Evolutionary conservation across 495 filamentous ascomycete genomes (phyloP).

Genomic region (Pyronema domesticum): DNA sequence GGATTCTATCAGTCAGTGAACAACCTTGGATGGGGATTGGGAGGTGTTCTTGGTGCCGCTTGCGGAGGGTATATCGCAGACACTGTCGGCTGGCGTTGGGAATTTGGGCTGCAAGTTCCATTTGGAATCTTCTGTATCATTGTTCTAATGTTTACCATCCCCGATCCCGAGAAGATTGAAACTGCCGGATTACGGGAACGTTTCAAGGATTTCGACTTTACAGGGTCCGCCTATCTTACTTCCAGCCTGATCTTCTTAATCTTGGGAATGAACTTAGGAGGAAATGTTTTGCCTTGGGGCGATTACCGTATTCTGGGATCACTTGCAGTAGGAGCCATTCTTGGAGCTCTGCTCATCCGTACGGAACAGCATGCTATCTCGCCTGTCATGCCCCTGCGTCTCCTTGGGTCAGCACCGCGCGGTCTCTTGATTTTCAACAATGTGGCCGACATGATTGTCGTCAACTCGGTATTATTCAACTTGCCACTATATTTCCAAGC

Average conservation of each 20-base stretch:
- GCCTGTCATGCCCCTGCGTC: slow-evolving; percentile 53
- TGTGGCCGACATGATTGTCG: slow-evolving; percentile 42
- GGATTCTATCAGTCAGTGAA: slow-evolving; percentile 61
- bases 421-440: slow-evolving; percentile 53
- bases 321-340: slow-evolving; percentile 37
- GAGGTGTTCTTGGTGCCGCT: slow-evolving; percentile 37
- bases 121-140: slow-evolving; percentile 42
- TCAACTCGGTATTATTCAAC: slow-evolving; percentile 58
- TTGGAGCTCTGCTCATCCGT: slow-evolving; percentile 41
- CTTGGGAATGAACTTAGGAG: slow-evolving; percentile 56
- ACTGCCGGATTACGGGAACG: slow-evolving; percentile 35
- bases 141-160: slow-evolving; percentile 39
- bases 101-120: slow-evolving; percentile 50
- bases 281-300: slow-evolving; percentile 57
- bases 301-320: slow-evolving; percentile 52
- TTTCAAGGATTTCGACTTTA: slow-evolving; percentile 49
- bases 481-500: slow-evolving; percentile 67
- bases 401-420: slow-evolving; percentile 42
- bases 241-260: slow-evolving; percentile 32
- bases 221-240: slow-evolving; percentile 43
- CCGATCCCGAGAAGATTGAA: slow-evolving; percentile 39
- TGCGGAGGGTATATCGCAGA: slow-evolving; percentile 61
- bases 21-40: slow-evolving; percentile 46
- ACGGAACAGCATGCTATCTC: slow-evolving; percentile 42
- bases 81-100: slow-evolving; percentile 38